Conservation (phyloP, 176 grass and related monocot genomes). For the Carex myosuroides region DNA sequence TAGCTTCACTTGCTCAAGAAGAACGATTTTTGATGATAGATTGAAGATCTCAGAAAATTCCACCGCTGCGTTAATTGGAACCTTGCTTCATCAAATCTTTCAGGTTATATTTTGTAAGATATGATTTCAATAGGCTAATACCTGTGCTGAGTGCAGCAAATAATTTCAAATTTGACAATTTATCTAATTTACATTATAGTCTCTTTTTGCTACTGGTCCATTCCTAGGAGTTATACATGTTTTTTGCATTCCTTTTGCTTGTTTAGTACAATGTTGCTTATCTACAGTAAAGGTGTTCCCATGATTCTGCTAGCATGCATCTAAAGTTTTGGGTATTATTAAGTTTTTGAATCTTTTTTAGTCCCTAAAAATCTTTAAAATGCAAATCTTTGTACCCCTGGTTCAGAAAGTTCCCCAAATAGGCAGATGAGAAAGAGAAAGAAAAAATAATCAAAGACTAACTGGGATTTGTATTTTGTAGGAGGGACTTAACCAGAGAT, state of each 20-base stretch:
- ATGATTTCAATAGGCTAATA: not conserved
- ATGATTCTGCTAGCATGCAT: not conserved
- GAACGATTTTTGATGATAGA: conserved; percentile 85
- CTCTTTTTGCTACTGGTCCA: not conserved
- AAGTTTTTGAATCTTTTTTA: not conserved
- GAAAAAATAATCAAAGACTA: not conserved
- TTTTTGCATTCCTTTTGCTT: conserved; percentile 3
- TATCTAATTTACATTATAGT: not conserved
- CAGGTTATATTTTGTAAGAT: conserved; percentile 46
- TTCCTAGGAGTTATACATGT: not conserved
- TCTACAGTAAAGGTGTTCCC: not conserved
- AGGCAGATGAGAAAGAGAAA: not conserved
- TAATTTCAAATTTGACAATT: not conserved
- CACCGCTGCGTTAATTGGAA: conserved; percentile 72
- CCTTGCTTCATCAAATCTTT: conserved; percentile 97
- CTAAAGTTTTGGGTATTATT: not conserved
- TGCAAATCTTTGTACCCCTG: not conserved
- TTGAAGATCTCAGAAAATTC: conserved; percentile 76
- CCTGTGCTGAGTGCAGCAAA: not conserved
- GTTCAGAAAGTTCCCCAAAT: not conserved
- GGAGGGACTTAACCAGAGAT: conserved; percentile 65
- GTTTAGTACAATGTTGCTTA: conserved; percentile 8
- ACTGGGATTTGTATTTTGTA: conserved; percentile 25
- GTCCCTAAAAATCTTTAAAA: not conserved
- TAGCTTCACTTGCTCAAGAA: conserved; percentile 86